Evolutionary conservation across 2,329 filamentous ascomycete genomes (phyloP), one percentile per base, ranked within the genome.

Genomic region (Aspergillus quadricinctus): DNA sequence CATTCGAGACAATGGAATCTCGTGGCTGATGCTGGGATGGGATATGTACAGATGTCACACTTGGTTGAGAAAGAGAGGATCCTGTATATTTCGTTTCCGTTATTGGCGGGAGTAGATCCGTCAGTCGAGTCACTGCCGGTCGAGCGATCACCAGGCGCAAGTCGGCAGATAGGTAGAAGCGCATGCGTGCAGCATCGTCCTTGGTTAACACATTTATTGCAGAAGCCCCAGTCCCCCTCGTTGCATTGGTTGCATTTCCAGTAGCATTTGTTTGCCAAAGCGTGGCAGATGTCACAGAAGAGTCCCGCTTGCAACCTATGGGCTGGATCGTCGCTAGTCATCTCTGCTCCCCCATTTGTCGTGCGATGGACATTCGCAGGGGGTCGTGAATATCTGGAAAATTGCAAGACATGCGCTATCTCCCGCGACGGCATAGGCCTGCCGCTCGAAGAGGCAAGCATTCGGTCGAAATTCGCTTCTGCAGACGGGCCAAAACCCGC

Each of bases 151-250:
- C 57, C 52, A 7, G 76, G 71, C 48, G 83, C 79, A 8, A 69
- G 59, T 62, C 91, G 88, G 0, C 86, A 83, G 48, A 96, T 78
- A 0, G 92, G 90, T 0, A 96, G 78, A 0, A 97, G 79, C 6
- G 88, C 81, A 68, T 97, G 93, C 0, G 87, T 89, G 73, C 93
- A 97, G 57, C 86, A 88, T 57, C 82, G 81, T 17, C 90, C 92
- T 70, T 88, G 86, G 57, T 93, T 92, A 29, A 96, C 90, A 63
- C 93, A 97, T 58, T 81, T 77, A 65, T 92, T 91, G 75, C 93
- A 97, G 70, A 90, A 97, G 0, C 93, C 93, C 92, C 92, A 97
- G 68, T 95, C 92, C 4, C 91, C 93, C 60, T 94, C 86, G 65
- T 96, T 96, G 75, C 93, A 97, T 27, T 81, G 72, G 57, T 88